These are phyloP conservation scores for Sporothrix schenckii DNA, from an alignment of 2,329 filamentous ascomycete genomes.

Conservation along the genomic window DNA sequence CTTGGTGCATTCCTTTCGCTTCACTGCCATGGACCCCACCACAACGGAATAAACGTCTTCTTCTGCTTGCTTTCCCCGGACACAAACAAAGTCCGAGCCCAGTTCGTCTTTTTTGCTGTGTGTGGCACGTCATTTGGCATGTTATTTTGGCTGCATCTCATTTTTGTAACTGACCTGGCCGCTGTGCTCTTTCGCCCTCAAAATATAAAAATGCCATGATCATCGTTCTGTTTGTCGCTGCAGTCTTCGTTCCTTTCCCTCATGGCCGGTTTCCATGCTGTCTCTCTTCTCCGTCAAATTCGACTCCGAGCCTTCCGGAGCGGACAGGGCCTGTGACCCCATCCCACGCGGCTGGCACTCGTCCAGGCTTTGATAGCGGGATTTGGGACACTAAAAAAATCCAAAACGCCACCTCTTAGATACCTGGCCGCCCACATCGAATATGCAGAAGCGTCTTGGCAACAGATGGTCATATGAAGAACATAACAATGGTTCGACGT, in stretches of 20 bases:
- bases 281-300: too few relatives aligned
- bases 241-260: not conserved
- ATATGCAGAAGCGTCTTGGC: conserved; percentile 24
- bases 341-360: not conserved
- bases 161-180: not conserved
- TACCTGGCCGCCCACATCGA: conserved; percentile 14
- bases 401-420: not conserved
- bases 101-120: conserved; percentile 7
- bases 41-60: not conserved
- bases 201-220: not conserved
- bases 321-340: not conserved
- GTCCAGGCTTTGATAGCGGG: not conserved
- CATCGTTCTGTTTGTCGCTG: conserved; percentile 2
- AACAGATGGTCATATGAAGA: not conserved
- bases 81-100: not conserved
- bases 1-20: not conserved
- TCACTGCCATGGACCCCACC: not conserved
- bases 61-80: not conserved
- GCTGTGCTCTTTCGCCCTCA: not conserved
- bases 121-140: not conserved
- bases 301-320: conserved; percentile 17
- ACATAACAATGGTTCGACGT: too few relatives aligned
- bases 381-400: not conserved
- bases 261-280: not conserved
- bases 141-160: not conserved